Percentiles rank a stretch among this genome's conserved stretches.
Evolutionary conservation across 331 rosid genomes (phyloP).

Genomic region (Pyrus hybrid): DNA sequence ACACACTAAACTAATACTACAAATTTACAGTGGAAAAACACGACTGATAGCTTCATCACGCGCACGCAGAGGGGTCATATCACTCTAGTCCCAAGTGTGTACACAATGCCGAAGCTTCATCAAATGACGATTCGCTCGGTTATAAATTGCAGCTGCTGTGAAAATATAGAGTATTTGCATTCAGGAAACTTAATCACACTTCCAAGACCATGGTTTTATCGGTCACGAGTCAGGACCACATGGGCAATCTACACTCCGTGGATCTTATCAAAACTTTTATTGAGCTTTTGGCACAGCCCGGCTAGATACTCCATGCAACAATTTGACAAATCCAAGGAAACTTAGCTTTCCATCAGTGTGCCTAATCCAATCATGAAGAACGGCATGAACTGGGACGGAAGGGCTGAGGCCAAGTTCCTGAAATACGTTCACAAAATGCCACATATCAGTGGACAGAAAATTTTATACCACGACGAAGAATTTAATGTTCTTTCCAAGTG

Average conservation of each 20-base stretch:
- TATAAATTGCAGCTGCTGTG: constrained; percentile 6
- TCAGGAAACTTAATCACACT: constrained; percentile 1
- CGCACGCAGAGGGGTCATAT: constrained; percentile 5
- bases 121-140: constrained; percentile 13
- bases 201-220: constrained; percentile 11
- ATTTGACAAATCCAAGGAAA: constrained; percentile 81
- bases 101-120: constrained; percentile 3
- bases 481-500: neutral
- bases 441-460: neutral
- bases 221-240: constrained; percentile 13
- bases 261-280: constrained; percentile 21
- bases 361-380: constrained; percentile 92
- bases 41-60: constrained; percentile 2
- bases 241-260: constrained; percentile 20
- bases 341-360: constrained; percentile 88
- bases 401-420: constrained; percentile 96
- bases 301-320: constrained; percentile 72
- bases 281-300: constrained; percentile 49
- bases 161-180: constrained; percentile 4
- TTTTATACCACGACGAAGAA: neutral
- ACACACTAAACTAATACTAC: constrained; percentile 27
- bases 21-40: constrained; percentile 46
- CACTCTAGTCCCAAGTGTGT: constrained; percentile 16
- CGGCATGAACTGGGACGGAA: constrained; percentile 83
- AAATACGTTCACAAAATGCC: neutral